phyloP scores from a whole-genome alignment of 192 early-diverging fungal genomes.

The Podila clonocystis region DNA sequence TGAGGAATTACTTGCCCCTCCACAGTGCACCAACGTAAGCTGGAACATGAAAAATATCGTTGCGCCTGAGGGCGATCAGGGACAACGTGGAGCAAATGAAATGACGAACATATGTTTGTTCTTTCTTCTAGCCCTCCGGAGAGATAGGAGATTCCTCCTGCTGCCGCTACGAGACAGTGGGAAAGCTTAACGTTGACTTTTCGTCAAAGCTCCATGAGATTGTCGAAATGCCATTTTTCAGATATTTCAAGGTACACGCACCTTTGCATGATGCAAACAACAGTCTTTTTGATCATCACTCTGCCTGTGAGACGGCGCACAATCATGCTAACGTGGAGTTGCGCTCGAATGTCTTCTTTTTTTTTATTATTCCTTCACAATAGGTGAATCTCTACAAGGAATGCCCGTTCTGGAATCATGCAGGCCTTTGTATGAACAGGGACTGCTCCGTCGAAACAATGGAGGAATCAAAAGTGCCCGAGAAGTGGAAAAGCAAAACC shows the following conservation, averaged over 20 bases:
- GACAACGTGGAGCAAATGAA: neutral
- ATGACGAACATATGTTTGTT: neutral
- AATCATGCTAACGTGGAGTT: too few relatives aligned
- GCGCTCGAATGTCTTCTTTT: neutral
- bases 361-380: neutral
- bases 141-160: constrained; percentile 68
- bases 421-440: constrained; percentile 67
- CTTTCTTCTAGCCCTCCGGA: constrained; percentile 56
- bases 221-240: constrained; percentile 88
- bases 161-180: constrained; percentile 80
- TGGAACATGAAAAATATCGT: neutral
- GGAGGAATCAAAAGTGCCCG: constrained; percentile 58
- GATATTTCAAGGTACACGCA: constrained; percentile 85
- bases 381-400: constrained; percentile 77
- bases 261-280: neutral
- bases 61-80: neutral
- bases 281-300: neutral
- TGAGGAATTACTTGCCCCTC: neutral
- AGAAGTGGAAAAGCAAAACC: constrained; percentile 23
- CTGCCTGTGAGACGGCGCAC: neutral
- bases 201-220: constrained; percentile 75
- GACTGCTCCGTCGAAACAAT: constrained; percentile 78
- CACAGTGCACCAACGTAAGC: constrained; percentile 38
- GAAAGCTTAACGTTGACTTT: constrained; percentile 79
- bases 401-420: constrained; percentile 79